Base-by-base conservation (phyloP, 1,284 basidiomycete species). In the Somion occarium region DNA sequence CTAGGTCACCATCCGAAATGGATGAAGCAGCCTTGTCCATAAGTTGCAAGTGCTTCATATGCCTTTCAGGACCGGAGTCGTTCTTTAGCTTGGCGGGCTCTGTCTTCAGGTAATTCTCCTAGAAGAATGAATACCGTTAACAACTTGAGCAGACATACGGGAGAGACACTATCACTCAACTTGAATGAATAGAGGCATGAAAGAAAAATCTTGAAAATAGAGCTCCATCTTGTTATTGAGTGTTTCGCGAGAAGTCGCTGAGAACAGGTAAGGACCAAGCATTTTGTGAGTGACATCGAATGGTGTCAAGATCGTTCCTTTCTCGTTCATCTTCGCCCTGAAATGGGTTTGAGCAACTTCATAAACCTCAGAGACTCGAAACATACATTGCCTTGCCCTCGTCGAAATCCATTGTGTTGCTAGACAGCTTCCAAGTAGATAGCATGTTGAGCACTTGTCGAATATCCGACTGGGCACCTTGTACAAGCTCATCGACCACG, bases 371-470 rank as follows among this genome's bases (percentile, higher is more conserved):
- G n/a, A n/a, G 39, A 48, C 23, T 49, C 3, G 7, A 13, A 24
- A 75, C 89, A 54, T 62, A 97, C 93, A 98, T 72, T 20, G 76
- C 67, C 68, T 98, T 97, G 55, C 92, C 82, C 63, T 98, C 85
- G 62, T 99, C 93, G 67, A 92, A 97, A 59, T 86, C 78, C 85
- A 97, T 92, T 2, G 80, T 77, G 51, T 75, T 66, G 60, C 78
- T 83, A 13, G 87, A 87, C 20, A 94, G 71, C 64, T 87, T 93
- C 91, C 93, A 99, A 0, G 95, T 98, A 9, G 95, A 96, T 4
- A 99, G 76, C 93, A 99, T 98, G 66, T 98, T 99, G 58, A 98
- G 74, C 3, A 99, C 91, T 64, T 96, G 93, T 3, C 96, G 89
- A 53, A 99, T 96, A 68, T 99, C 96, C 2, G 93, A 94, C 60